Conservation (phyloP, 2,329 filamentous ascomycete species). For the Tolypocladium pustulatum region DNA sequence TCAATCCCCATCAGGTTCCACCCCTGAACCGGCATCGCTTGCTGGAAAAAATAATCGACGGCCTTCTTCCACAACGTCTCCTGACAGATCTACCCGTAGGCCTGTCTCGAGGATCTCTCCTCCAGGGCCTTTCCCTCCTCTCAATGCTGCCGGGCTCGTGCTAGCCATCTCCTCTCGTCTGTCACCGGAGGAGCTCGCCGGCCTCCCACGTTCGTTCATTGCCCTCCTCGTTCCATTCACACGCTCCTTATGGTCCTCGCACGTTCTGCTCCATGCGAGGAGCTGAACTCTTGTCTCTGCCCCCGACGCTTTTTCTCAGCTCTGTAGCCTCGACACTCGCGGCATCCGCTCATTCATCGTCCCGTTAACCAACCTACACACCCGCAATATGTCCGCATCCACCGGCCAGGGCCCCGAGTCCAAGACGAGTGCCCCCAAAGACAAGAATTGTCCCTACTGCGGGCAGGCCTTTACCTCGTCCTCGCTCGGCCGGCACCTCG, state of each 20-base stretch:
- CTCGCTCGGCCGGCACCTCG: constrained; percentile 83
- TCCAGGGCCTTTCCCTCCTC: not conserved
- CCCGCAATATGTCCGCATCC: constrained; percentile 20
- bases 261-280: constrained; percentile 5
- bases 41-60: constrained; percentile 10
- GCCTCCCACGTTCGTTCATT: not conserved
- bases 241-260: constrained; percentile 4
- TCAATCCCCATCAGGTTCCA: constrained; percentile 9
- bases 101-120: constrained; percentile 1
- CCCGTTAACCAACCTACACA: not conserved
- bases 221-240: not conserved
- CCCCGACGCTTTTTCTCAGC: not conserved
- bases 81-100: constrained; percentile 4
- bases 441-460: constrained; percentile 83
- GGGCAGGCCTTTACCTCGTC: constrained; percentile 86
- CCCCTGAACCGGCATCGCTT: constrained; percentile 11
- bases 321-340: constrained; percentile 4
- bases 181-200: not conserved
- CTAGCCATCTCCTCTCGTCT: not conserved
- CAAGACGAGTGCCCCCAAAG: constrained; percentile 51
- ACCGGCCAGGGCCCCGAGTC: constrained; percentile 23
- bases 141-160: not conserved
- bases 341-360: constrained; percentile 4
- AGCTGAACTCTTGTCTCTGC: constrained; percentile 1
- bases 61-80: constrained; percentile 5